These are phyloP conservation scores for Pterocarpus macrocarpus DNA, from an alignment of 306 rosid genomes.

Conservation along the genomic window DNA sequence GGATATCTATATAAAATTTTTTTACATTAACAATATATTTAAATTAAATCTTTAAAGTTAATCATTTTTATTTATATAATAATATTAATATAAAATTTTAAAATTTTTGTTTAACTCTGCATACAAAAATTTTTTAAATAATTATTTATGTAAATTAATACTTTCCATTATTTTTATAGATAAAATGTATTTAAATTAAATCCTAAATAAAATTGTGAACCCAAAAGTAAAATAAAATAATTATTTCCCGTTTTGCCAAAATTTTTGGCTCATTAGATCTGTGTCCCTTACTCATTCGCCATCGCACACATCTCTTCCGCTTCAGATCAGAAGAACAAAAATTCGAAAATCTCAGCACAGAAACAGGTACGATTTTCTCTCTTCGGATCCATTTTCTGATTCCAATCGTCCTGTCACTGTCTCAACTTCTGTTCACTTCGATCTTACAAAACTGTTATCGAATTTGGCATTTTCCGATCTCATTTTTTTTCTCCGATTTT, in stretches of 20 bases:
- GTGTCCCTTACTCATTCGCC: slow-evolving; percentile 39
- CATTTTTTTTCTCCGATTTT: slow-evolving; percentile 13
- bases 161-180: no score
- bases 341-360: slow-evolving; percentile 16
- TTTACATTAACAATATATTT: no score
- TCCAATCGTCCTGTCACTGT: background rate
- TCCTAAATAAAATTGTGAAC: no score
- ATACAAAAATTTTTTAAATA: no score
- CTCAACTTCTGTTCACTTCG: slow-evolving; percentile 24
- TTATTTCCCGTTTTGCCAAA: background rate
- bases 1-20: no score
- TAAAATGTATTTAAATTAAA: no score
- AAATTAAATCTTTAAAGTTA: no score
- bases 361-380: slow-evolving; percentile 47
- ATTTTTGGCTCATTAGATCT: slow-evolving; percentile 52
- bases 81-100: no score
- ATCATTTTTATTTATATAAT: no score
- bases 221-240: background rate
- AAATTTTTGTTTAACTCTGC: no score
- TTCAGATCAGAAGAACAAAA: slow-evolving; percentile 63
- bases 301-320: slow-evolving; percentile 54
- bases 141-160: no score
- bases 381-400: slow-evolving; percentile 52
- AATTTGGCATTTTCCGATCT: slow-evolving; percentile 40
- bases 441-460: slow-evolving; percentile 33